phyloP scores from a whole-genome alignment of 1,284 basidiomycete genomes.

The Malassezia caprae region DNA sequence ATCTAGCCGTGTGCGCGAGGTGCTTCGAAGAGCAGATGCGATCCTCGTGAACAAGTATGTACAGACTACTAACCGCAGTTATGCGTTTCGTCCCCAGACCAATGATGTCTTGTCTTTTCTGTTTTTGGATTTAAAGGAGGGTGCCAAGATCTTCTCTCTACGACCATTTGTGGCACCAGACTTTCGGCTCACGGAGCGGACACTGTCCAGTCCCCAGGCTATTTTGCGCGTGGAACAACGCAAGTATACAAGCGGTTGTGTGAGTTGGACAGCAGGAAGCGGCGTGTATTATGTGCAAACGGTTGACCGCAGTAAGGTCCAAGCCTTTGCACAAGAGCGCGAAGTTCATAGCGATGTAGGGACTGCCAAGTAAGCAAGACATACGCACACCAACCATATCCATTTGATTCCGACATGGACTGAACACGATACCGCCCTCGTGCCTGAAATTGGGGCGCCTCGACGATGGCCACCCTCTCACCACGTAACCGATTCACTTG shows the following conservation, averaged over 20 bases:
- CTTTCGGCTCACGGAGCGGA: slow-evolving; percentile 52
- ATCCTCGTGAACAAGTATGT: slow-evolving; percentile 56
- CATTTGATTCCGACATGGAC: background rate
- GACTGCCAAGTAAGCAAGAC: background rate
- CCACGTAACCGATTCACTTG: slow-evolving; percentile 29
- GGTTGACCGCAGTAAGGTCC: slow-evolving; percentile 25
- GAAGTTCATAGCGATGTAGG: background rate
- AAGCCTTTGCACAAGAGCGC: background rate
- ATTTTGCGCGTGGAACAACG: slow-evolving; percentile 40
- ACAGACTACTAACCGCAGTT: slow-evolving; percentile 36
- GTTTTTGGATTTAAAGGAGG: slow-evolving; percentile 55
- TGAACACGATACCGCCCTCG: slow-evolving; percentile 5
- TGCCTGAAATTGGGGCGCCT: slow-evolving; percentile 11
- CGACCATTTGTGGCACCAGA: slow-evolving; percentile 54
- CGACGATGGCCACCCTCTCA: slow-evolving; percentile 33
- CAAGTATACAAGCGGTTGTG: slow-evolving; percentile 29
- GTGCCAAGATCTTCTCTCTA: slow-evolving; percentile 53
- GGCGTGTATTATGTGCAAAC: slow-evolving; percentile 43
- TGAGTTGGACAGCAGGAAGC: slow-evolving; percentile 43
- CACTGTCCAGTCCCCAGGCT: slow-evolving; percentile 34
- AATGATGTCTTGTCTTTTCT: slow-evolving; percentile 53
- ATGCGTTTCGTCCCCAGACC: slow-evolving; percentile 50
- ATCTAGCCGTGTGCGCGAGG: slow-evolving; percentile 39
- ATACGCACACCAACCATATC: slow-evolving; percentile 14
- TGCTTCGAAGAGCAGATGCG: slow-evolving; percentile 52